These are phyloP conservation scores for Zanthoxylum bungeanum DNA, from an alignment of 345 rosid species.

Conservation along the genomic window DNA sequence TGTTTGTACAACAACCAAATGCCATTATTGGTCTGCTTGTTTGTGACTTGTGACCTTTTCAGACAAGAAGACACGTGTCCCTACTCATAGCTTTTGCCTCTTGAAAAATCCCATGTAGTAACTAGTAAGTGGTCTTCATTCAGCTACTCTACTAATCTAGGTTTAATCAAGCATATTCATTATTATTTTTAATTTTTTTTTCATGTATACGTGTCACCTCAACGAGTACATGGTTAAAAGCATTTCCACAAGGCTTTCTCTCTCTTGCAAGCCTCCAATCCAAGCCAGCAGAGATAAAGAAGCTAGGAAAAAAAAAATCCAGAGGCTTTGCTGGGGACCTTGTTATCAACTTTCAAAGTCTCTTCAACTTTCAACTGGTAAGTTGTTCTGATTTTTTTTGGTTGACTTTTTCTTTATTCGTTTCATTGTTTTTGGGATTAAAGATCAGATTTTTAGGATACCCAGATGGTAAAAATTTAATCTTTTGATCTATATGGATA, in stretches of 20 bases:
- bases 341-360: conserved; percentile 16
- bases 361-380: conserved; percentile 34
- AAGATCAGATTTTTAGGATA: conserved; percentile 11
- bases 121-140: conserved; percentile 35
- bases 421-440: neutral
- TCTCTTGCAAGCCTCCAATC: conserved; percentile 9
- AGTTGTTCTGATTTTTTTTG: conserved; percentile 1
- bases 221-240: conserved; percentile 14
- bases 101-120: conserved; percentile 18
- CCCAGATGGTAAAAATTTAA: conserved; percentile 9
- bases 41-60: conserved; percentile 19
- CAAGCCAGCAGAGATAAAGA: neutral
- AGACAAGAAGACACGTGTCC: conserved; percentile 36
- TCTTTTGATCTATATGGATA: neutral
- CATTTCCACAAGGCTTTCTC: conserved; percentile 17
- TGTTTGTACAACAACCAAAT: neutral
- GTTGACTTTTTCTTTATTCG: neutral
- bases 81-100: conserved; percentile 24
- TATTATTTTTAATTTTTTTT: neutral
- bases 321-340: conserved; percentile 8
- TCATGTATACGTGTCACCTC: conserved; percentile 48
- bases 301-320: neutral
- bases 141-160: neutral
- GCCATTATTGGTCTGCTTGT: conserved; percentile 17
- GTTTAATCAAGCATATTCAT: neutral